These are phyloP conservation scores for Sugiyamaella xylanicola DNA, from an alignment of 1,139 yeast species.

Conservation along the genomic window DNA sequence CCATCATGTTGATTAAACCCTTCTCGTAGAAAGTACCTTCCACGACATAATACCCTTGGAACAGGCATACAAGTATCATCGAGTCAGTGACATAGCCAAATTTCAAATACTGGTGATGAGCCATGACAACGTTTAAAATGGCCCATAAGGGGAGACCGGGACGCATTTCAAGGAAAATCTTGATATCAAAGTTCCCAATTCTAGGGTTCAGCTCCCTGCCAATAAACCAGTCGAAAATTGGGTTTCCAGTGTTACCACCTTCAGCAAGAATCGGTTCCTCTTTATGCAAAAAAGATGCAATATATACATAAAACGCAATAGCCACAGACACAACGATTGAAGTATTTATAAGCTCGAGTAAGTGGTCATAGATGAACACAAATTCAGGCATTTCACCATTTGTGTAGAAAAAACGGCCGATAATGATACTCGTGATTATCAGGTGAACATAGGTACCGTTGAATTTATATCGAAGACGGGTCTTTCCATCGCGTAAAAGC, in stretches of 20 bases:
- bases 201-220: conserved; percentile 96
- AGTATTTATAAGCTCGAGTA: conserved; percentile 63
- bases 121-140: conserved; percentile 72
- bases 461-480: conserved; percentile 69
- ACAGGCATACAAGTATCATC: conserved; percentile 61
- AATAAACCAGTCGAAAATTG: conserved; percentile 90
- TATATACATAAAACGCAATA: conserved; percentile 66
- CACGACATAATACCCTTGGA: conserved; percentile 81
- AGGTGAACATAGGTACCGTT: conserved; percentile 69
- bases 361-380: conserved; percentile 68
- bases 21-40: conserved; percentile 93
- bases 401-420: conserved; percentile 54
- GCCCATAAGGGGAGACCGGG: conserved; percentile 94
- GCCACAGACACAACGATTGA: conserved; percentile 64
- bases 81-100: conserved; percentile 71
- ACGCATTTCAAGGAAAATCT: conserved; percentile 87
- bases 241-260: conserved; percentile 82
- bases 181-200: conserved; percentile 81
- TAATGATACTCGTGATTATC: conserved; percentile 51
- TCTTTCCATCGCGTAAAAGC: conserved; percentile 67
- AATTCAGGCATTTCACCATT: conserved; percentile 73
- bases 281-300: conserved; percentile 62
- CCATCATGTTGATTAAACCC: conserved; percentile 92
- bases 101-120: conserved; percentile 74
- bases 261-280: conserved; percentile 73